A percentile compares a stretch with the other conserved stretches of the same genome.
These are phyloP conservation scores for Dissophora globulifera DNA, from an alignment of 192 early-diverging fungal genomes.

Conservation along the genomic window DNA sequence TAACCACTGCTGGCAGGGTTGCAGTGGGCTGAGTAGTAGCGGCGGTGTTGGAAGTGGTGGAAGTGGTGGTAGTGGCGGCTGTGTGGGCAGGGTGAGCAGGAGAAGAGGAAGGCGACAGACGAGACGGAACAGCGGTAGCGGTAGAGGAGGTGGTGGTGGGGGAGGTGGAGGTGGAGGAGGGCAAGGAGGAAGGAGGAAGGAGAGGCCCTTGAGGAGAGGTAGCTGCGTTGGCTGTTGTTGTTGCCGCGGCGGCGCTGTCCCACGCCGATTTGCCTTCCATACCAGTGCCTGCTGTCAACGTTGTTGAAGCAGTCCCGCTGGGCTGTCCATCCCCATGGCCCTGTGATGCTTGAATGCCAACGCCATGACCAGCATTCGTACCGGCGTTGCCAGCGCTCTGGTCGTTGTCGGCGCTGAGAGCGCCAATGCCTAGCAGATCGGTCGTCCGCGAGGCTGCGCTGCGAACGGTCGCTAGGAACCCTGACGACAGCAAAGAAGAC, in stretches of 20 bases:
- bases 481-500: background rate
- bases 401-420: background rate
- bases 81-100: background rate
- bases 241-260: background rate
- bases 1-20: background rate
- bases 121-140: background rate
- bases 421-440: slow-evolving; percentile 15
- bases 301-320: background rate
- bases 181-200: slow-evolving; percentile 3
- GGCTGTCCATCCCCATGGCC: background rate
- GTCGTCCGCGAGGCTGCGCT: slow-evolving; percentile 15
- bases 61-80: background rate
- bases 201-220: background rate
- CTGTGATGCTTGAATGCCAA: background rate
- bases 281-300: background rate
- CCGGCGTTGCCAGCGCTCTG: background rate
- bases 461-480: background rate
- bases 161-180: background rate
- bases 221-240: background rate
- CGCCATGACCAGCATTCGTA: background rate
- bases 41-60: background rate
- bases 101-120: background rate
- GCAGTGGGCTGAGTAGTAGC: background rate
- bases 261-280: too few species aligned
- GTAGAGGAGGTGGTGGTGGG: background rate